Percentiles rank a stretch among this genome's conserved stretches.
These are phyloP conservation scores for Mucor ambiguus DNA, from an alignment of 371 early-diverging fungal genomes.

Conservation along the genomic window DNA sequence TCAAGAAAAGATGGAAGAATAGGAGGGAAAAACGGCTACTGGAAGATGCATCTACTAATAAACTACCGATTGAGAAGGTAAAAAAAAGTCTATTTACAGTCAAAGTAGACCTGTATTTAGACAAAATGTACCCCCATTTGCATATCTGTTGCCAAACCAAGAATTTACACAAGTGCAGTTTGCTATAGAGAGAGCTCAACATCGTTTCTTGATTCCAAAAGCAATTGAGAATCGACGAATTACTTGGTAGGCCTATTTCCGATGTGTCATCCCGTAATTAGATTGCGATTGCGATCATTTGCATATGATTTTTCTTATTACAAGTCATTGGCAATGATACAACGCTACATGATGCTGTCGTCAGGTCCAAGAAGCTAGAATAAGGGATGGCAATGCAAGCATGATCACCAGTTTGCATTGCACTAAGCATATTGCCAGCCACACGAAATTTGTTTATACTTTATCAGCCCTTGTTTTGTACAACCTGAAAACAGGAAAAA, in stretches of 20 bases:
- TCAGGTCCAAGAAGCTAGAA: not conserved
- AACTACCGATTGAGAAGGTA: not conserved
- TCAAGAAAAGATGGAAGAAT: not conserved
- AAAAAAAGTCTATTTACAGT: not conserved
- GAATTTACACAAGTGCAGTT: not conserved
- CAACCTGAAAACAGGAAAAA: not conserved
- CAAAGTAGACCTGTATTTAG: not conserved
- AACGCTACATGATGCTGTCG: not conserved
- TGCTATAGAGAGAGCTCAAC: not conserved
- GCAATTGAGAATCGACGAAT: not conserved
- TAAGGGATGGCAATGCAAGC: not conserved
- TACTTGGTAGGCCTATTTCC: not conserved
- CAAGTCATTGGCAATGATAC: not conserved
- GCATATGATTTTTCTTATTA: not conserved
- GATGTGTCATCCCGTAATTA: not conserved
- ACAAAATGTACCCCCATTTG: not conserved
- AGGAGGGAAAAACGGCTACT: not conserved
- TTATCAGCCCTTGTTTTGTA: not conserved
- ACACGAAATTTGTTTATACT: conserved; percentile 1
- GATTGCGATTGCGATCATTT: not conserved
- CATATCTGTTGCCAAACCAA: not conserved
- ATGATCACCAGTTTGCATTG: not conserved
- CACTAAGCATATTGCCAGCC: not conserved
- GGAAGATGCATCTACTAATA: not conserved
- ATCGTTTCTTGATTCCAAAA: not conserved